A percentile compares a stretch with the other conserved stretches of the same genome.
Evolutionary conservation across 2,329 filamentous ascomycete genomes (phyloP).

Genomic region (Aspergillaceae sp.): DNA sequence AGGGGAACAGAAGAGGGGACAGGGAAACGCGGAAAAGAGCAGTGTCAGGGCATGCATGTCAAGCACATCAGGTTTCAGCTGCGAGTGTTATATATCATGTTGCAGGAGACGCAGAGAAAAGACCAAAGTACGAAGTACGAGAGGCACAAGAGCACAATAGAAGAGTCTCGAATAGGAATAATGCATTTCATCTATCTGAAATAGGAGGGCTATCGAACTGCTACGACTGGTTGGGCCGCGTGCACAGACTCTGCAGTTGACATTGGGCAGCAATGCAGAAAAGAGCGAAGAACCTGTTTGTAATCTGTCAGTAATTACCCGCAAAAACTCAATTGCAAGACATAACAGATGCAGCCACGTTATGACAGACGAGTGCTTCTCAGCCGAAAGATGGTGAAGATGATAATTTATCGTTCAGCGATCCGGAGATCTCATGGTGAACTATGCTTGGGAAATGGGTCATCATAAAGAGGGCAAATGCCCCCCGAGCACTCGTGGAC

Average conservation of each 20-base stretch:
- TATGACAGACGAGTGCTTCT: slow-evolving; percentile 12
- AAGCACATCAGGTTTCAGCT: no score
- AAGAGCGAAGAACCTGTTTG: no score
- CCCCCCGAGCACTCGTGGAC: not conserved
- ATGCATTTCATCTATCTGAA: no score
- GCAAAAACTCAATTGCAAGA: slow-evolving; percentile 3
- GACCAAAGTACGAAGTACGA: no score
- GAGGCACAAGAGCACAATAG: no score
- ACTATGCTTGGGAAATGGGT: slow-evolving; percentile 33
- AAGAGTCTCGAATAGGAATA: no score
- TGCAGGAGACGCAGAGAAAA: no score
- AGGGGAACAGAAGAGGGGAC: no score
- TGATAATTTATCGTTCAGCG: slow-evolving; percentile 32
- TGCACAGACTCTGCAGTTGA: slow-evolving; percentile 7
- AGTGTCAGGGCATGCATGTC: no score
- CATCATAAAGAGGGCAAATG: slow-evolving; percentile 21
- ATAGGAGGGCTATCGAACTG: no score
- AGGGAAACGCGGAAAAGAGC: no score
- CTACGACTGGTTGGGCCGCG: not conserved
- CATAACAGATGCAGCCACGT: not conserved
- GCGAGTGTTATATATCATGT: no score
- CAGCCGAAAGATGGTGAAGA: slow-evolving; percentile 28
- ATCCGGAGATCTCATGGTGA: slow-evolving; percentile 35
- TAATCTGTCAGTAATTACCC: slow-evolving; percentile 6
- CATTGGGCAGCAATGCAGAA: slow-evolving; percentile 29